These are phyloP conservation scores for Pneumocystis murina DNA, from an alignment of 1,139 yeast species.

Conservation along the genomic window DNA sequence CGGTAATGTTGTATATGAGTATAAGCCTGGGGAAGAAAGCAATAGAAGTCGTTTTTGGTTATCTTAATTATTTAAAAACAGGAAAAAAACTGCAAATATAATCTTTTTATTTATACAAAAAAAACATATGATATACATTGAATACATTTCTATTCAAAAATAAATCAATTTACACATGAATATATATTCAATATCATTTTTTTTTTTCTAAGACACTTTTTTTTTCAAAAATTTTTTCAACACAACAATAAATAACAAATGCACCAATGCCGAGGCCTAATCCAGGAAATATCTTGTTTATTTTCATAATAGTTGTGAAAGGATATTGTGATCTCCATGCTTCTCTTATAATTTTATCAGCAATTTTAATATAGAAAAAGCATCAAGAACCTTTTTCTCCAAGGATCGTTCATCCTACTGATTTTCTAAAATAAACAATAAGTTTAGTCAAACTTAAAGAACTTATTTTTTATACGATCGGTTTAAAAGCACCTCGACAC, in stretches of 20 bases:
- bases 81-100: neutral
- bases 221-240: conserved; percentile 34
- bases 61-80: neutral
- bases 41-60: neutral
- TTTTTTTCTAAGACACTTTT: neutral
- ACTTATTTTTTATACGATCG: neutral
- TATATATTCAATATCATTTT: too few relatives aligned
- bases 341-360: conserved; percentile 37
- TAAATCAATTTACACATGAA: too few relatives aligned
- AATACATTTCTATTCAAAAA: too few relatives aligned
- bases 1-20: conserved; percentile 9
- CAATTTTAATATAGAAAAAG: neutral
- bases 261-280: conserved; percentile 69
- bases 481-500: neutral
- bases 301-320: conserved; percentile 56
- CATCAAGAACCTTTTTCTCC: neutral
- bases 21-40: neutral
- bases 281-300: conserved; percentile 69
- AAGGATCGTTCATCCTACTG: neutral
- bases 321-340: conserved; percentile 87
- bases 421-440: neutral
- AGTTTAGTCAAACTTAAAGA: neutral
- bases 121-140: too few relatives aligned
- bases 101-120: too few relatives aligned
- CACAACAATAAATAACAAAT: conserved; percentile 48